A percentile compares a stretch with the other conserved stretches of the same genome.
Evolutionary conservation across 148 eudicot species (phyloP).

Genomic region (Dianthus caryophyllus): DNA sequence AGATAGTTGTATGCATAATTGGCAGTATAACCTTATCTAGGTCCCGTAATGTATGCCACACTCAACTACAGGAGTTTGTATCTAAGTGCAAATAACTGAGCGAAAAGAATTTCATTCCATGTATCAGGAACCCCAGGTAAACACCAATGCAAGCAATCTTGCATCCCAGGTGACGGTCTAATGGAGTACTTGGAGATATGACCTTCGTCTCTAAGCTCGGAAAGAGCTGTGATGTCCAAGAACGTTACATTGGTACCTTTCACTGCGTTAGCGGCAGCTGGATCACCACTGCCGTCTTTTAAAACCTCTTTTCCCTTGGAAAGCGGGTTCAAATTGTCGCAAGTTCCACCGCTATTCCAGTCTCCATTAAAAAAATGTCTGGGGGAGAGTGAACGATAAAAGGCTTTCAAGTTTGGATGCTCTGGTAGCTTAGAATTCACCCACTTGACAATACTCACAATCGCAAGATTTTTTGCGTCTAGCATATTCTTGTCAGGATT

Average conservation of each 20-base stretch:
- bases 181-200: slow-evolving; percentile 63
- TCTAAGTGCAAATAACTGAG: slow-evolving; percentile 33
- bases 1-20: too few relatives aligned
- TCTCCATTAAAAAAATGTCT: slow-evolving; percentile 82
- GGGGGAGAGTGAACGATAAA: slow-evolving; percentile 64
- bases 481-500: slow-evolving; percentile 38
- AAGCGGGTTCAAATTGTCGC: slow-evolving; percentile 59
- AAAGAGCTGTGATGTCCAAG: slow-evolving; percentile 62
- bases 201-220: slow-evolving; percentile 72
- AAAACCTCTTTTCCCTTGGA: slow-evolving; percentile 47
- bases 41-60: neutral
- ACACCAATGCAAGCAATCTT: slow-evolving; percentile 86
- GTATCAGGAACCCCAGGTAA: slow-evolving; percentile 77
- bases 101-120: slow-evolving; percentile 71
- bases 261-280: slow-evolving; percentile 43
- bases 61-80: slow-evolving; percentile 6
- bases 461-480: slow-evolving; percentile 52
- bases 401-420: slow-evolving; percentile 54
- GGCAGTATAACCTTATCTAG: too few relatives aligned
- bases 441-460: slow-evolving; percentile 54
- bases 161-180: slow-evolving; percentile 43
- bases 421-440: slow-evolving; percentile 54
- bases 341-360: slow-evolving; percentile 81
- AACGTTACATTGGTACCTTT: slow-evolving; percentile 49
- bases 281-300: slow-evolving; percentile 45